Base-by-base conservation (phyloP, 2,329 filamentous ascomycete genomes). In the Xylariaceae sp. region DNA sequence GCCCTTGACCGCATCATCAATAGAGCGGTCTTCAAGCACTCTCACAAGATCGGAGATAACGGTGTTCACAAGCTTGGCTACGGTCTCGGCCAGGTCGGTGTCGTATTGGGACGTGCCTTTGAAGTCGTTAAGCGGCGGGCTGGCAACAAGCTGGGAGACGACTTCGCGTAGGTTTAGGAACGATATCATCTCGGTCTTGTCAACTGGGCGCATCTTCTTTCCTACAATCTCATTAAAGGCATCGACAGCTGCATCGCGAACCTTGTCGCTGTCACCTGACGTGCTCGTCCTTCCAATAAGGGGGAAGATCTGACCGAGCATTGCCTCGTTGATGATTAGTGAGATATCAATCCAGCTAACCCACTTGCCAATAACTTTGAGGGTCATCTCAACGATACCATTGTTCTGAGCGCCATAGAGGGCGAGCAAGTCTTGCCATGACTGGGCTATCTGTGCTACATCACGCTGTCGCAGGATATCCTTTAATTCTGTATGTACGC, bases 271-370 rank as follows among this genome's bases (percentile, higher is more conserved):
- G 71, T 82, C 74, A 69, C 84, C 76, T 68, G 80, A 75, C 64
- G 81, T 71, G 72, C 85, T 82, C 70, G 85, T 80, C 73, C 88
- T 88, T n/a, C 90, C 90, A 58, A 96, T 88, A 64, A 97, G 84
- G 65, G 94, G 89, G 69, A 97, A 88, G 60, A 99, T 81, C 53
- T 92, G 82, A 71, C 83, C 86, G 69, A 97, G 85, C 82, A 96
- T 94, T 56, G 88, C 84, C 71, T 92, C 85, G 74, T 95, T 96
- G 68, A 99, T 90, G 50, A 99, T 87, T 59, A 99, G 80, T 54
- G 89, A 89, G 68, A 99, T 97, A 71, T 97, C 94, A 70, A 95
- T 96, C 94, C 94, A 99, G 81, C 92, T 95, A 61, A 96, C 92
- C 93, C 94, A 99, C 73, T 93, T 94, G 44, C 91, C 92, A 65